Percentiles rank a stretch among this genome's conserved stretches.
Evolutionary conservation across 768 basidiomycete genomes (phyloP).

Genomic region (Crassisporium funariophilum): DNA sequence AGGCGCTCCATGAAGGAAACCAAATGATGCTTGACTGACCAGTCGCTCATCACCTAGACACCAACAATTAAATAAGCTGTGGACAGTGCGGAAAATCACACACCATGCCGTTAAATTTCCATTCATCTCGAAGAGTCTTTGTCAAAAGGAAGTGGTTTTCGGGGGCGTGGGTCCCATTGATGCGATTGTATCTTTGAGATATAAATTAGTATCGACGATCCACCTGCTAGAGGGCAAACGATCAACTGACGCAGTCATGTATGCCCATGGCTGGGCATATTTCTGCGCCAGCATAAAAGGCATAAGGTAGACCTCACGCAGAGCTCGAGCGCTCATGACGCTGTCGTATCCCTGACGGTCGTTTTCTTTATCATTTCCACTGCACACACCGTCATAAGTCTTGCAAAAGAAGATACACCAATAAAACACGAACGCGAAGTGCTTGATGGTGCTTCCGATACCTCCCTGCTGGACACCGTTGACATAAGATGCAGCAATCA

Average conservation of each 20-base stretch:
- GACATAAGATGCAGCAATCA: conserved; percentile 71
- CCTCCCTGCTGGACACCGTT: conserved; percentile 77
- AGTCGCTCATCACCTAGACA: conserved; percentile 74
- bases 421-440: conserved; percentile 60
- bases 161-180: conserved; percentile 74
- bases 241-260: conserved; percentile 67
- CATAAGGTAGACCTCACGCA: conserved; percentile 76
- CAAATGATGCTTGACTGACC: conserved; percentile 47
- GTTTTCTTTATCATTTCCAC: conserved; percentile 82
- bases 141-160: conserved; percentile 63
- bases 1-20: not conserved
- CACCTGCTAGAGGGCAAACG: not conserved
- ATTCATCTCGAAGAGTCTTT: conserved; percentile 66
- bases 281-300: conserved; percentile 78
- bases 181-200: conserved; percentile 61
- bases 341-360: conserved; percentile 71
- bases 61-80: not conserved
- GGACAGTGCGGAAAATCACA: conserved; percentile 6
- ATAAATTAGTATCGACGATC: not conserved
- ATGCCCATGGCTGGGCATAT: conserved; percentile 64
- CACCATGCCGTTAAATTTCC: conserved; percentile 69
- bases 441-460: conserved; percentile 78
- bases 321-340: conserved; percentile 63
- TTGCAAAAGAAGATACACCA: not conserved
- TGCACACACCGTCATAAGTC: too few relatives aligned